These are phyloP conservation scores for Globisporangium heterothallicum DNA, from an alignment of 352 stramenopile genomes.

Conservation along the genomic window DNA sequence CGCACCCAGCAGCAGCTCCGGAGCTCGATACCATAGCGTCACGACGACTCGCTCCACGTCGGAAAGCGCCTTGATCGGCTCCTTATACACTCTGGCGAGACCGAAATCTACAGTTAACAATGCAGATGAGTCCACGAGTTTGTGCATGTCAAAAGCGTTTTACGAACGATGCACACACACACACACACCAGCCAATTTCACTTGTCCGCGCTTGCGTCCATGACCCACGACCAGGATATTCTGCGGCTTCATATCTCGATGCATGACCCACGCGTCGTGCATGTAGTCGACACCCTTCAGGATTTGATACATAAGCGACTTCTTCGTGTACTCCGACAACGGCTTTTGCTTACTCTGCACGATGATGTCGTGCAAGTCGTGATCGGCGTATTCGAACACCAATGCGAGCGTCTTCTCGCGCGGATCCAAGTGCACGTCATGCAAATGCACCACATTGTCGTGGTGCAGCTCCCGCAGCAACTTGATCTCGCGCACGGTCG, in stretches of 20 bases:
- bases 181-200: constrained; percentile 63
- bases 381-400: constrained; percentile 88
- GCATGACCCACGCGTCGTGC: constrained; percentile 91
- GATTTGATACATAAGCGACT: constrained; percentile 91
- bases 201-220: constrained; percentile 70
- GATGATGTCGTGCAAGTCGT: constrained; percentile 88
- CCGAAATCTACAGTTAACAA: constrained; percentile 64
- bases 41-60: constrained; percentile 92
- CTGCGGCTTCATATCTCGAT: constrained; percentile 92
- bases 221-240: constrained; percentile 91
- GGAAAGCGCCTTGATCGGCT: constrained; percentile 84
- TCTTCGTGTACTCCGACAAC: constrained; percentile 89
- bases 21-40: constrained; percentile 94
- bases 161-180: neutral
- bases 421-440: constrained; percentile 85
- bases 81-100: constrained; percentile 83
- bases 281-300: constrained; percentile 92
- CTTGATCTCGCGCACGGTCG: constrained; percentile 88
- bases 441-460: constrained; percentile 82
- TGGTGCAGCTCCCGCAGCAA: constrained; percentile 83
- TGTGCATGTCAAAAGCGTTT: neutral
- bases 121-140: neutral
- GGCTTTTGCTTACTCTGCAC: constrained; percentile 84
- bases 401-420: constrained; percentile 78
- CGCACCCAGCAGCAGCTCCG: constrained; percentile 91